Conservation (phyloP, 805 yeast species). For the Metschnikowia bowlesiae region DNA sequence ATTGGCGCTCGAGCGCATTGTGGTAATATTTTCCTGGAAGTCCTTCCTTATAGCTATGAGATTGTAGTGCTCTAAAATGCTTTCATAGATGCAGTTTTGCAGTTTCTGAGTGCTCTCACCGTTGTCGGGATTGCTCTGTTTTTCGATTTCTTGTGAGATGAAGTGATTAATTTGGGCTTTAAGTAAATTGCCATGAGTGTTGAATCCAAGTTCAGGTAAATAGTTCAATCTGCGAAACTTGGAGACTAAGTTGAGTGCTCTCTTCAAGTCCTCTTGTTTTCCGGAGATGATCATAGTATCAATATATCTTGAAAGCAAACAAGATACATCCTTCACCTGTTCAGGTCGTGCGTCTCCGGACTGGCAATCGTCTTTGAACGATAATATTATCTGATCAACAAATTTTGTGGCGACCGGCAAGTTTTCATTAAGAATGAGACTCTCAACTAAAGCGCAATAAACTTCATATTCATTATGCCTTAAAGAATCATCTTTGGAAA, state of each 20-base stretch:
- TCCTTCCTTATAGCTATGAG: slow-evolving; percentile 35
- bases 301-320: slow-evolving; percentile 43
- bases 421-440: slow-evolving; percentile 50
- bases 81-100: slow-evolving; percentile 15
- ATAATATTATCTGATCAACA: slow-evolving; percentile 50
- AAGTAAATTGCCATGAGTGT: slow-evolving; percentile 29
- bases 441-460: slow-evolving; percentile 48
- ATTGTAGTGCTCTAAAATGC: slow-evolving; percentile 31
- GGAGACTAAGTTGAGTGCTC: slow-evolving; percentile 23
- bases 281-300: slow-evolving; percentile 27
- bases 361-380: slow-evolving; percentile 28
- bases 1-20: not conserved
- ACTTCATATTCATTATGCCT: slow-evolving; percentile 41
- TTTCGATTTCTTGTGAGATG: slow-evolving; percentile 15
- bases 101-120: not conserved
- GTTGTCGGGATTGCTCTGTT: not conserved
- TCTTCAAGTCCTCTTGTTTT: slow-evolving; percentile 13
- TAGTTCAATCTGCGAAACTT: slow-evolving; percentile 28
- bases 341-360: slow-evolving; percentile 13
- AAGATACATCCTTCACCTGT: slow-evolving; percentile 25
- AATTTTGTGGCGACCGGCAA: slow-evolving; percentile 49
- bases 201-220: slow-evolving; percentile 33
- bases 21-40: slow-evolving; percentile 16
- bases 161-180: slow-evolving; percentile 21
- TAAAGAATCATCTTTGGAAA: slow-evolving; percentile 9